Conservation (phyloP, 495 filamentous ascomycete species). For the Podospora sp. region DNA sequence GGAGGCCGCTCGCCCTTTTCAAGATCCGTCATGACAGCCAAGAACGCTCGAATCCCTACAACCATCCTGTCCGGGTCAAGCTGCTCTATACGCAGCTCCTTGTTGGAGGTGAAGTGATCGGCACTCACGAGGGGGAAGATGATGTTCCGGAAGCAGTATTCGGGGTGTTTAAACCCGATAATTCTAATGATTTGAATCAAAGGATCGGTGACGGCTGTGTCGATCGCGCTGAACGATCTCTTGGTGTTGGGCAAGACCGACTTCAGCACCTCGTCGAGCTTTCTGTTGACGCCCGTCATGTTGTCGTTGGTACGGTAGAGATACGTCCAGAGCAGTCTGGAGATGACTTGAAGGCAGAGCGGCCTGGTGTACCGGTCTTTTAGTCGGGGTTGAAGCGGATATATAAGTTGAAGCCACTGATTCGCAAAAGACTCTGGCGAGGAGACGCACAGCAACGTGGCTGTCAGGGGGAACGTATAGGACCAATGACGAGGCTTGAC, state of each 20-base stretch:
- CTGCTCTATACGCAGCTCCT: constrained; percentile 84
- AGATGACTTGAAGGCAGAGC: constrained; percentile 84
- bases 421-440: constrained; percentile 76
- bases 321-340: constrained; percentile 94
- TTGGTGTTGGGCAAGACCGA: constrained; percentile 78
- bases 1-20: constrained; percentile 84
- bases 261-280: constrained; percentile 83
- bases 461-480: constrained; percentile 81
- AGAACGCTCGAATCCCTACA: constrained; percentile 89
- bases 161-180: constrained; percentile 91
- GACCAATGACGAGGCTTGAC: constrained; percentile 89
- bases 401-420: constrained; percentile 82
- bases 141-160: constrained; percentile 86
- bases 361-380: constrained; percentile 81
- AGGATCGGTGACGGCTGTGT: constrained; percentile 80
- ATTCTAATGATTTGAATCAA: constrained; percentile 91
- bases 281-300: constrained; percentile 66
- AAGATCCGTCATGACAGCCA: constrained; percentile 91
- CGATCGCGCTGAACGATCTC: constrained; percentile 74
- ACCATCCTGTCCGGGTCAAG: constrained; percentile 96
- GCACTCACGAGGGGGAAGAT: constrained; percentile 95
- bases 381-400: constrained; percentile 71
- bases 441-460: constrained; percentile 83
- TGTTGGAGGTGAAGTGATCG: constrained; percentile 76
- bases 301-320: constrained; percentile 78